Conservation (phyloP, 1,139 yeast genomes). For the Yamadazyma triangularis region DNA sequence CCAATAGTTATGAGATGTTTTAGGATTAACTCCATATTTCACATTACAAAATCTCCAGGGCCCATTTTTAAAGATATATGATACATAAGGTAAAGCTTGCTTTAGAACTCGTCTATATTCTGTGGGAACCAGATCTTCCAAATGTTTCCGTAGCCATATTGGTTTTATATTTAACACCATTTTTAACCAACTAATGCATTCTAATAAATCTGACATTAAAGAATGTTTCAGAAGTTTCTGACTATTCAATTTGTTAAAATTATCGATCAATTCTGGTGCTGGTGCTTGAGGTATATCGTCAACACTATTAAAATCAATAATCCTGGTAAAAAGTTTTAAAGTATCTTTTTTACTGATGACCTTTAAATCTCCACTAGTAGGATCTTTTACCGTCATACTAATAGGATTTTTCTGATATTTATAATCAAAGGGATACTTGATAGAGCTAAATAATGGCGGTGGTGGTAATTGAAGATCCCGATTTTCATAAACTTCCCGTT, state of each 20-base stretch:
- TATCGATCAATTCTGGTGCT: conserved; percentile 34
- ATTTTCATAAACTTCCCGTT: conserved; percentile 25
- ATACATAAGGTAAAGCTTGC: conserved; percentile 76
- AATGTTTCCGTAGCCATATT: conserved; percentile 79
- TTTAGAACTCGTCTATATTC: conserved; percentile 52
- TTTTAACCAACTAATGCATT: conserved; percentile 51
- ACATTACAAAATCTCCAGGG: conserved; percentile 95
- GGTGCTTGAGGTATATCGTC: conserved; percentile 28
- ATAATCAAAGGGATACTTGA: conserved; percentile 69
- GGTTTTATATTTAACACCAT: conserved; percentile 66
- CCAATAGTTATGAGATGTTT: conserved; percentile 49
- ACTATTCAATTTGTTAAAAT: conserved; percentile 21
- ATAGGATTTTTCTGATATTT: conserved; percentile 38
- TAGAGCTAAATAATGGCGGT: conserved; percentile 78
- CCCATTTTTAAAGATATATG: conserved; percentile 79
- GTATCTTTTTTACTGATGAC: conserved; percentile 35
- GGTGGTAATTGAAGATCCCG: conserved; percentile 71
- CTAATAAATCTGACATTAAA: conserved; percentile 28
- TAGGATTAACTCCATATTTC: conserved; percentile 76
- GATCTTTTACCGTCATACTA: conserved; percentile 59
- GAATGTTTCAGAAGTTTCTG: conserved; percentile 19
- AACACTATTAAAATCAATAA: conserved; percentile 29
- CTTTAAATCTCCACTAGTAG: conserved; percentile 54
- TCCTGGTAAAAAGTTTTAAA: conserved; percentile 44
- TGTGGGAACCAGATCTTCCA: conserved; percentile 55